A percentile compares a stretch with the other conserved stretches of the same genome.
These are phyloP conservation scores for Tetracentron sinense DNA, from an alignment of 164 flowering plant species.

Conservation along the genomic window DNA sequence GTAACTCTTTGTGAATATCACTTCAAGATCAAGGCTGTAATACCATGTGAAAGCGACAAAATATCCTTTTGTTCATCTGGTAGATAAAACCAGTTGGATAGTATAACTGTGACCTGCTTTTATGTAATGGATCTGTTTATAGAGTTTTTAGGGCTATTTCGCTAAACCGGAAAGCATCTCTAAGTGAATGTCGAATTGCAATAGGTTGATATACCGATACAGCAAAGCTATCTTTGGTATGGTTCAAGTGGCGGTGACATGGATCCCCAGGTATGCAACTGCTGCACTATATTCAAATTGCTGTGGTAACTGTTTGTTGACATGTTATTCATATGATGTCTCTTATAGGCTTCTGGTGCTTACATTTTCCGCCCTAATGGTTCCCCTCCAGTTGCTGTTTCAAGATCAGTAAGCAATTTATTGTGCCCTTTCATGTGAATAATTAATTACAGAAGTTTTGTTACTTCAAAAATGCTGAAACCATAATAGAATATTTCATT, in stretches of 20 bases:
- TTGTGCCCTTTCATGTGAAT: slow-evolving; percentile 1
- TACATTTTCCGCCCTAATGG: slow-evolving; percentile 77
- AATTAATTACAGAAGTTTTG: neutral
- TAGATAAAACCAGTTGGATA: too few relatives aligned
- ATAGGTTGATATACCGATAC: slow-evolving; percentile 74
- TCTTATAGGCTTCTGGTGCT: slow-evolving; percentile 72
- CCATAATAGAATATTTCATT: neutral
- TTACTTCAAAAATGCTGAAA: neutral
- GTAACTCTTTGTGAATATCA: too few relatives aligned
- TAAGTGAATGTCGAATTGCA: slow-evolving; percentile 6
- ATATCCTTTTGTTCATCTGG: too few relatives aligned
- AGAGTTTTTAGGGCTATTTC: too few relatives aligned
- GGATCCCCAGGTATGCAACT: slow-evolving; percentile 44
- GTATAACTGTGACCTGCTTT: too few relatives aligned
- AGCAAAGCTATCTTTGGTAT: slow-evolving; percentile 83
- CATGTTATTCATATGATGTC: slow-evolving; percentile 8
- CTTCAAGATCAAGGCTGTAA: too few relatives aligned
- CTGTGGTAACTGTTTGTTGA: slow-evolving; percentile 6
- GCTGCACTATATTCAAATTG: neutral
- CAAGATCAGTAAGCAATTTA: slow-evolving; percentile 56
- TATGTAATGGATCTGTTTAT: too few relatives aligned
- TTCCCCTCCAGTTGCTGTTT: slow-evolving; percentile 38
- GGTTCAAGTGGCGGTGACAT: slow-evolving; percentile 49
- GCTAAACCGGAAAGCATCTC: too few relatives aligned
- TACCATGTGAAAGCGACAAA: too few relatives aligned